phyloP scores from a whole-genome alignment of 192 early-diverging fungal species.

The Backusella australiensis region DNA sequence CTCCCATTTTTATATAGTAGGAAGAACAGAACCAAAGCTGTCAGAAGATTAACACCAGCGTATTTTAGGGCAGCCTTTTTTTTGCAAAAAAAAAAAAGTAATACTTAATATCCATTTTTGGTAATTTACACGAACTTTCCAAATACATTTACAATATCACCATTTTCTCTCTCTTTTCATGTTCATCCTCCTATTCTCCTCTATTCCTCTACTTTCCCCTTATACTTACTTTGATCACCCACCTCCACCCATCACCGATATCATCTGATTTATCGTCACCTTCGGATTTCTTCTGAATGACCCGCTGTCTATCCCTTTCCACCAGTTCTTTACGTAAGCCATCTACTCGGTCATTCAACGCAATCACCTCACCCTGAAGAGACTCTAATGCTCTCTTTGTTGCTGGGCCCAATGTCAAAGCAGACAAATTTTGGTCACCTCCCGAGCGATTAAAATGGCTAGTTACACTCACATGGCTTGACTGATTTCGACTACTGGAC shows the following conservation, averaged over 20 bases:
- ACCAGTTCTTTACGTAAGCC: slow-evolving; percentile 31
- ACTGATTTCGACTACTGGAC: slow-evolving; percentile 1
- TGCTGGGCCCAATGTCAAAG: slow-evolving; percentile 24
- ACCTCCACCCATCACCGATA: slow-evolving; percentile 26
- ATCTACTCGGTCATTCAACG: slow-evolving; percentile 36
- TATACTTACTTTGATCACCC: slow-evolving; percentile 9
- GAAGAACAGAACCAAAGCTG: slow-evolving; percentile 24
- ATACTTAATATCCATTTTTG: slow-evolving; percentile 3
- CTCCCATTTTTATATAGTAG: slow-evolving; percentile 25
- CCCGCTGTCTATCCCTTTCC: slow-evolving; percentile 14
- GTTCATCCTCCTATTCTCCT: neutral
- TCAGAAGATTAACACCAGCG: slow-evolving; percentile 33
- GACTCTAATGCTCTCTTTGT: slow-evolving; percentile 37
- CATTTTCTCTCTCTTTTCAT: neutral
- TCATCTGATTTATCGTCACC: slow-evolving; percentile 5
- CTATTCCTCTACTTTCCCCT: neutral
- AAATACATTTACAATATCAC: neutral
- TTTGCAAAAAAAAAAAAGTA: neutral
- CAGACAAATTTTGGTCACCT: neutral
- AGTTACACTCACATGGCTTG: slow-evolving; percentile 11
- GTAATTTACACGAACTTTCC: slow-evolving; percentile 1
- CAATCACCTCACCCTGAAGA: slow-evolving; percentile 33
- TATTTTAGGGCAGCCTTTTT: slow-evolving; percentile 30
- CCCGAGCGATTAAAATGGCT: neutral
- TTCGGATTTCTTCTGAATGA: neutral